Base-by-base conservation (phyloP, 2,329 filamentous ascomycete species). In the Aspergillus viridinutans region DNA sequence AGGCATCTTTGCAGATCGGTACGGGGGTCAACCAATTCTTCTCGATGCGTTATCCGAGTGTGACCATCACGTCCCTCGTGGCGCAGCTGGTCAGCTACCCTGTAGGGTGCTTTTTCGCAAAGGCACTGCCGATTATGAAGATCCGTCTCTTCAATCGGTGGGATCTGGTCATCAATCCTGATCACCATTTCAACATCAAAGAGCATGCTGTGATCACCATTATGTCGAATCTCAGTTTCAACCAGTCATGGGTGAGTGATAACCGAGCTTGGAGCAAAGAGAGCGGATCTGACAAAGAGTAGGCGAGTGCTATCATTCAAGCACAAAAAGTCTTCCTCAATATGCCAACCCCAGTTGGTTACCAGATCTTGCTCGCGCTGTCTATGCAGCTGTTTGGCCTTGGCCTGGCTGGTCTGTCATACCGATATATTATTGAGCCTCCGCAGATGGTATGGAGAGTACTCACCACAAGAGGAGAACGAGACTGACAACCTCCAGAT, bases 191-290 rank as follows among this genome's bases (percentile, higher is more conserved):
- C 67, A 80, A 78, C 60, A 72, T 78, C 61, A 80, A 79, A 57
- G 77, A 80, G 49, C 77, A 80, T 51, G 72, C 75, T 1, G 60
- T 79, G 20, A 72, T 78, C 21, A 76, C 76, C 26, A 76, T 80
- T 60, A 80, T 80, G 77, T 74, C 72, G 45, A 81, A 80, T 54
- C 72, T 80, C 17, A 75, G 73, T 12, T 80, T 80, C 60, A 76
- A 75, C 4, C 76, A 61, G 26, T 65, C 63, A 26, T 65, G 63
- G 63, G 59, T 61, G 40, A 26, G 49, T 54, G 23, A 8, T 63
- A 20, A 14, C 2, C n/a, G 4, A 7, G 10, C 5, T 5, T 21
- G 35, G 12, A 9, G 5, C 17, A 17, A 26, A 4, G 21, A 14
- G 14, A 23, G 2, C n/a, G n/a, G 25, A 2, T n/a, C 50, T 58